Evolutionary conservation across 2,329 filamentous ascomycete species (phyloP).

Genomic region (Pseudocercospora cruenta): DNA sequence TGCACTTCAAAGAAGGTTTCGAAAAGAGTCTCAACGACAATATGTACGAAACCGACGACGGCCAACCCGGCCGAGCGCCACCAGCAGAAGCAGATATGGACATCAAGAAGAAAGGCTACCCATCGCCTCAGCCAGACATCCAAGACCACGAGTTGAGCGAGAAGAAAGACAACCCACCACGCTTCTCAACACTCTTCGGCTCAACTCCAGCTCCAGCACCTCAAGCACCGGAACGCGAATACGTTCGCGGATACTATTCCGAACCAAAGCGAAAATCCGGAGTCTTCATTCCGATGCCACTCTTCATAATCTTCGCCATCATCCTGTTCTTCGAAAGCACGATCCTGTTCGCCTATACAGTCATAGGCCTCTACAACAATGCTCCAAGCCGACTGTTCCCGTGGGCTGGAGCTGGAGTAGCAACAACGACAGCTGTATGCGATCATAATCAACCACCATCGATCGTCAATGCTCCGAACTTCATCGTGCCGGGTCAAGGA

Average conservation of each 20-base stretch:
- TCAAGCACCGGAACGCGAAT: constrained; percentile 27
- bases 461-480: constrained; percentile 41
- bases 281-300: constrained; percentile 37
- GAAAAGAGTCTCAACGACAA: constrained; percentile 40
- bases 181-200: constrained; percentile 40
- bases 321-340: constrained; percentile 41
- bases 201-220: constrained; percentile 24
- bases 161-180: constrained; percentile 36
- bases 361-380: constrained; percentile 43
- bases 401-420: constrained; percentile 22
- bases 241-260: constrained; percentile 34
- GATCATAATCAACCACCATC: constrained; percentile 26
- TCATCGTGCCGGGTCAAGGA: constrained; percentile 30
- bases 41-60: constrained; percentile 32
- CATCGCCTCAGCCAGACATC: constrained; percentile 17
- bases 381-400: constrained; percentile 34
- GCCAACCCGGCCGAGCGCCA: constrained; percentile 26
- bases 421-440: constrained; percentile 19
- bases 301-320: constrained; percentile 39
- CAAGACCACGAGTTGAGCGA: constrained; percentile 28
- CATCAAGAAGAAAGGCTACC: constrained; percentile 16
- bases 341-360: constrained; percentile 43
- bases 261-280: constrained; percentile 33
- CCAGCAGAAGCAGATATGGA: constrained; percentile 26
- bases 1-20: constrained; percentile 37